A percentile compares a stretch with the other conserved stretches of the same genome.
phyloP scores from a whole-genome alignment of 352 stramenopile genomes.

The Globisporangium acanthophoron region DNA sequence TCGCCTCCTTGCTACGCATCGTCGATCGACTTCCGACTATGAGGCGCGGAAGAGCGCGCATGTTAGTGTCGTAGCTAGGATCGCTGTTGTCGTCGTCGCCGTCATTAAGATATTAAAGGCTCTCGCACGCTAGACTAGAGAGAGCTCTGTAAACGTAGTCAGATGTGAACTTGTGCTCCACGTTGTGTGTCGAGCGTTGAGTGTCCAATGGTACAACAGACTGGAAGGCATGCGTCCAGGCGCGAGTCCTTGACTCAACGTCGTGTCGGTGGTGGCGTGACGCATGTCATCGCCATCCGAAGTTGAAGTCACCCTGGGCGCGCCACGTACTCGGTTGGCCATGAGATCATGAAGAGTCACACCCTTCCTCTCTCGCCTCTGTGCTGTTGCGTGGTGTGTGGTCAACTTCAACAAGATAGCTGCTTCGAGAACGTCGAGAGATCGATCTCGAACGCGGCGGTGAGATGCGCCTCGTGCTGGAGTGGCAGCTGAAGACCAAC shows the following conservation, averaged over 20 bases:
- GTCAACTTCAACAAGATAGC: not conserved
- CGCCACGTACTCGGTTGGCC: no score
- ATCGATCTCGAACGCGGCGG: not conserved
- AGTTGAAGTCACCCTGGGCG: no score
- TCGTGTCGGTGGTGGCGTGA: no score
- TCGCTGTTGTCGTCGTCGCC: not conserved
- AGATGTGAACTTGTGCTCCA: not conserved
- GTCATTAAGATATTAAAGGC: not conserved
- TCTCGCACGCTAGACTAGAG: not conserved
- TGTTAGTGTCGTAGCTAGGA: not conserved
- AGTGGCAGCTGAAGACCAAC: not conserved
- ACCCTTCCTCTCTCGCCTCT: not conserved
- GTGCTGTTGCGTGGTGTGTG: not conserved
- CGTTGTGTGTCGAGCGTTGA: not conserved
- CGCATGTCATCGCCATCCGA: no score
- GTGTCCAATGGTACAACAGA: no score
- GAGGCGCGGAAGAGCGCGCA: not conserved
- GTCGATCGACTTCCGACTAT: conserved; percentile 2
- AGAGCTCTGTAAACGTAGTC: not conserved
- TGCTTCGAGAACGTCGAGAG: not conserved
- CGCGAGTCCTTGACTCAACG: no score
- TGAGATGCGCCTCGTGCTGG: no score
- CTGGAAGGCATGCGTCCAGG: no score
- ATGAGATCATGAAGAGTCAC: not conserved
- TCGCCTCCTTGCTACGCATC: not conserved